Conservation (phyloP, 148 eudicot species). For the Fagopyrum homotropicum region DNA sequence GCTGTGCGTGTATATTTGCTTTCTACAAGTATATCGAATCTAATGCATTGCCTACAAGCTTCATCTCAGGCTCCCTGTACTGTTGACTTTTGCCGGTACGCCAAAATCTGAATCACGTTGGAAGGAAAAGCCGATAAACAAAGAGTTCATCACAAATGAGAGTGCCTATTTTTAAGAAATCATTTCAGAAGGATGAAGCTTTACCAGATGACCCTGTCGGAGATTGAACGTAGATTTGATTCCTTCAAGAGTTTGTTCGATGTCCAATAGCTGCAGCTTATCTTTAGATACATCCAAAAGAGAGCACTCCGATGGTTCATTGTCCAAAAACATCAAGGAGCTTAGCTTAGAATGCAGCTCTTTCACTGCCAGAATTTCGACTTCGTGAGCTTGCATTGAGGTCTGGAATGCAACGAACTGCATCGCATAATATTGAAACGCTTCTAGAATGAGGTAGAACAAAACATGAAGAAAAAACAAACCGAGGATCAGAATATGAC, state of each 20-base stretch:
- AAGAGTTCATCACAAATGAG: neutral
- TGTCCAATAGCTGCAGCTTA: conserved; percentile 39
- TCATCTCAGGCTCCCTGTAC: neutral
- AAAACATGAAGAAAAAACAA: neutral
- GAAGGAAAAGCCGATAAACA: neutral
- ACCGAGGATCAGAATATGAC: neutral
- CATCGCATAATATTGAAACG: conserved; percentile 11
- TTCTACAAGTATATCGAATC: neutral
- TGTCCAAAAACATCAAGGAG: conserved; percentile 14
- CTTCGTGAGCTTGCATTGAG: conserved; percentile 34
- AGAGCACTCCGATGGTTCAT: conserved; percentile 12
- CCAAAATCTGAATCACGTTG: conserved; percentile 33
- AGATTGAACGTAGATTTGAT: conserved; percentile 29
- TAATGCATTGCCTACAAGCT: neutral
- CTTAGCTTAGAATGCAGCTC: conserved; percentile 25
- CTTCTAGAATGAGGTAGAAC: conserved; percentile 4
- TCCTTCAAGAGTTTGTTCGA: conserved; percentile 40
- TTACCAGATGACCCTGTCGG: conserved; percentile 47
- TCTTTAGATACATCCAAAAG: conserved; percentile 30
- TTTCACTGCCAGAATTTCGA: conserved; percentile 48
- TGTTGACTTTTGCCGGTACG: conserved; percentile 29
- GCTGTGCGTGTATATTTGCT: conserved; percentile 4
- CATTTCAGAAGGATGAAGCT: neutral
- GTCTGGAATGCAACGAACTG: conserved; percentile 58
- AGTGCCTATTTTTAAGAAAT: neutral